Conservation (phyloP, 2,329 filamentous ascomycete species). For the Fusarium nematophilum region DNA sequence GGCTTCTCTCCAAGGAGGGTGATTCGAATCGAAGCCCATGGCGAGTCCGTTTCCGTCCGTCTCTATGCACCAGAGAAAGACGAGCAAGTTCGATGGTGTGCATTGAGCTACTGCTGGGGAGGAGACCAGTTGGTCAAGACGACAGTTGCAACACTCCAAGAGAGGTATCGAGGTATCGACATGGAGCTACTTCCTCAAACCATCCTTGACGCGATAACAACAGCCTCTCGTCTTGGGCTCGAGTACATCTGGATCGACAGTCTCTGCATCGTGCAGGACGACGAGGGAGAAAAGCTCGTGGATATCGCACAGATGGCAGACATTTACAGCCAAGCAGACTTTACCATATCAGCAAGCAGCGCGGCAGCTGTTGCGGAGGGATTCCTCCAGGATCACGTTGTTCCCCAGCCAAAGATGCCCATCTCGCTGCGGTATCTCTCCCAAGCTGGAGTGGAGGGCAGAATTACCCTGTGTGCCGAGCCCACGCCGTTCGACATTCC, state of each 20-base stretch:
- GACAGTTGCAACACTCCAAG: not conserved
- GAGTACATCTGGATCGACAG: not conserved
- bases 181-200: slow-evolving; percentile 1
- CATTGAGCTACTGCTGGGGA: slow-evolving; percentile 27
- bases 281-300: not conserved
- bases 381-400: not conserved
- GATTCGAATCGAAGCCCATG: not conserved
- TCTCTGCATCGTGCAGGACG: not conserved
- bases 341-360: not conserved
- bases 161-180: slow-evolving; percentile 6
- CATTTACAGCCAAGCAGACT: not conserved
- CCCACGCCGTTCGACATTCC: not conserved
- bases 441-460: not conserved
- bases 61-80: not conserved
- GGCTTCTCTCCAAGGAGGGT: not conserved
- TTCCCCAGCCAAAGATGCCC: not conserved
- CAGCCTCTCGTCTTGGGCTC: not conserved
- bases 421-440: not conserved
- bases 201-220: no score
- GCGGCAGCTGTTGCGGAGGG: not conserved
- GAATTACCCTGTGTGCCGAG: not conserved
- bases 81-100: not conserved
- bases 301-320: not conserved
- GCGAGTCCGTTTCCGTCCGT: not conserved
- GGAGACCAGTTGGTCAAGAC: slow-evolving; percentile 3